Conservation (phyloP, 2,329 filamentous ascomycete genomes). For the Botrytis aclada region DNA sequence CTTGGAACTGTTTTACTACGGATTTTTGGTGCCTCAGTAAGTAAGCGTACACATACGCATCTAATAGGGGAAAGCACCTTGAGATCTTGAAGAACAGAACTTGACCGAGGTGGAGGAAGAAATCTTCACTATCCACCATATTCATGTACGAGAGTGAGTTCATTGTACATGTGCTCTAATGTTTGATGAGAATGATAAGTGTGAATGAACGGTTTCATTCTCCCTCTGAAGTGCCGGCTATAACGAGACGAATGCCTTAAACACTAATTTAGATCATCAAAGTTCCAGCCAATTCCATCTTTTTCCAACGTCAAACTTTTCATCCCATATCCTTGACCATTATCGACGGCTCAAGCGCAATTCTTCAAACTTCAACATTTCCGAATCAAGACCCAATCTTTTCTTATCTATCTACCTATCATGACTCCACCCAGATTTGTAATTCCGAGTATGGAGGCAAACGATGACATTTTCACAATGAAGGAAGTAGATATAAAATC, state of each 20-base stretch:
- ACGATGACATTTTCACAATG: not conserved
- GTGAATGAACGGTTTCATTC: not conserved
- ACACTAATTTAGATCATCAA: not conserved
- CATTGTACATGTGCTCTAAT: not conserved
- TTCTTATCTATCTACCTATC: not conserved
- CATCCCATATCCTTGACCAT: not conserved
- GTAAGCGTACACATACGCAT: not conserved
- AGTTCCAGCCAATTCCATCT: not conserved
- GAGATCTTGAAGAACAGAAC: not conserved
- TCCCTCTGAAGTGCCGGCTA: too few relatives aligned
- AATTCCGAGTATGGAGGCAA: not conserved
- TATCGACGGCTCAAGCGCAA: not conserved
- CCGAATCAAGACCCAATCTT: not conserved
- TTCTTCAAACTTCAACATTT: not conserved
- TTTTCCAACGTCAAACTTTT: not conserved
- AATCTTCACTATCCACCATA: not conserved
- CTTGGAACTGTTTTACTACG: not conserved
- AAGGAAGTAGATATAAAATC: not conserved
- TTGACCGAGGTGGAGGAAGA: not conserved
- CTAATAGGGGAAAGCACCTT: not conserved
- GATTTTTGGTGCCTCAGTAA: not conserved
- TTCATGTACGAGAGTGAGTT: not conserved
- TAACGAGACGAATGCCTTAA: not conserved
- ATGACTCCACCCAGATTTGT: not conserved
- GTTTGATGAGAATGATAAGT: not conserved